Base-by-base conservation (phyloP, 176 grass and related monocot species). In the Eremochloa ophiuroides region DNA sequence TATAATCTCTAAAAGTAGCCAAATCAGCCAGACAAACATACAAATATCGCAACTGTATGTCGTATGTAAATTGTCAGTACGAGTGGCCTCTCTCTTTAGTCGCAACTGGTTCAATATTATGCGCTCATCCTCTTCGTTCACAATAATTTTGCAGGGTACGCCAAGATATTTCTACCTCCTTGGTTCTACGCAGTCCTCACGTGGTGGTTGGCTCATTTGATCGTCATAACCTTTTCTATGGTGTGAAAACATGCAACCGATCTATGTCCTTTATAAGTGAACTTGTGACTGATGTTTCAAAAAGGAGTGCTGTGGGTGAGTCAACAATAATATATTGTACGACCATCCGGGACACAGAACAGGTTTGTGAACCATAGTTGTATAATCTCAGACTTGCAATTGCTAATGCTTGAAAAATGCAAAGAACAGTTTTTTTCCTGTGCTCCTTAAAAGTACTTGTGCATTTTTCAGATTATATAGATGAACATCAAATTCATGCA, bases 261-360 rank as follows among this genome's bases (percentile, higher is more conserved):
- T 93, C 92, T 71, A 71, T 68, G 22, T 82, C 83, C 58, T 94
- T 94, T 84, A 22, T 92, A 22, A 80, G 76, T 51, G 95, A 98
- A 81, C 86, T 98, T 83, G 90, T 94, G n/a, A 59, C 84, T n/a
- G 86, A 98, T 47, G 92, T 98, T 88, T 82, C 84, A 65, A 91
- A 93, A 51, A 87, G 83, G 68, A 86, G 80, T 79, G 42, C 63
- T 80, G 76, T 16, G 46, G 84, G 88, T 53, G 88, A 91, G 42
- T 98, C 95, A 84, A 95, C 90, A 69, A 98, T 95, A 48, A 89
- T 98, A 75, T 98, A 95, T 60, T 94, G 95, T 83, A 94, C 88
- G 1, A 95, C 95, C 46, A 84, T 98, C 71, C 88, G 88, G 14
- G 92, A 98, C 44, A 94, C 95, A 44, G 75, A 91, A 89, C 88